These are phyloP conservation scores for Penicillium sp. DNA, from an alignment of 2,329 filamentous ascomycete species.

Conservation along the genomic window DNA sequence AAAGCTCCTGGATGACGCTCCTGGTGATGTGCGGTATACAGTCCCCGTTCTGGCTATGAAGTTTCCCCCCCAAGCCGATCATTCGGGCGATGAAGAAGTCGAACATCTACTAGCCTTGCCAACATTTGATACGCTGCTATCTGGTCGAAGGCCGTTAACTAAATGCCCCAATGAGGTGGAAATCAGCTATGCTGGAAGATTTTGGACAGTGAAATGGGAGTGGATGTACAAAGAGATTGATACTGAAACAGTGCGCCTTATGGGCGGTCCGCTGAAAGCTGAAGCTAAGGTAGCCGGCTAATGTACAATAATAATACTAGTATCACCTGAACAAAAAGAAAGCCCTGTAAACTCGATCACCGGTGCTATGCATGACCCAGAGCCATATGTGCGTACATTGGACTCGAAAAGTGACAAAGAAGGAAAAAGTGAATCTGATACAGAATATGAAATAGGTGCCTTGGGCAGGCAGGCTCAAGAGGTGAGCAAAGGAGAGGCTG, in stretches of 20 bases:
- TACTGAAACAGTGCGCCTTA: conserved; percentile 33
- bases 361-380: conserved; percentile 28
- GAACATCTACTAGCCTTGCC: conserved; percentile 32
- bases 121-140: conserved; percentile 30
- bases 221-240: conserved; percentile 48
- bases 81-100: not conserved
- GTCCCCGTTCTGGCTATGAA: conserved; percentile 42
- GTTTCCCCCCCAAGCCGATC: not conserved
- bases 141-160: conserved; percentile 6
- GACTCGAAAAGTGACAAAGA: conserved; percentile 22
- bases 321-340: conserved; percentile 19
- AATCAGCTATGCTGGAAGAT: conserved; percentile 6
- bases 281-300: conserved; percentile 20
- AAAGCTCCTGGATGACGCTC: conserved; percentile 34
- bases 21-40: conserved; percentile 46
- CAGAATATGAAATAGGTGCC: conserved; percentile 11
- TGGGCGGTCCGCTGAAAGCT: conserved; percentile 33
- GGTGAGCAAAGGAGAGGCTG: conserved; percentile 10
- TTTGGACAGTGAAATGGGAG: conserved; percentile 40
- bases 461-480: conserved; percentile 10
- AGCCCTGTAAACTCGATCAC: conserved; percentile 23
- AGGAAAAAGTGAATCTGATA: conserved; percentile 15
- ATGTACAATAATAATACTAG: conserved; percentile 27
- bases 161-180: conserved; percentile 7
- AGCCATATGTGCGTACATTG: conserved; percentile 21